Evolutionary conservation across 202 grass and related monocot genomes (phyloP).

Genomic region (Musa balbisiana): DNA sequence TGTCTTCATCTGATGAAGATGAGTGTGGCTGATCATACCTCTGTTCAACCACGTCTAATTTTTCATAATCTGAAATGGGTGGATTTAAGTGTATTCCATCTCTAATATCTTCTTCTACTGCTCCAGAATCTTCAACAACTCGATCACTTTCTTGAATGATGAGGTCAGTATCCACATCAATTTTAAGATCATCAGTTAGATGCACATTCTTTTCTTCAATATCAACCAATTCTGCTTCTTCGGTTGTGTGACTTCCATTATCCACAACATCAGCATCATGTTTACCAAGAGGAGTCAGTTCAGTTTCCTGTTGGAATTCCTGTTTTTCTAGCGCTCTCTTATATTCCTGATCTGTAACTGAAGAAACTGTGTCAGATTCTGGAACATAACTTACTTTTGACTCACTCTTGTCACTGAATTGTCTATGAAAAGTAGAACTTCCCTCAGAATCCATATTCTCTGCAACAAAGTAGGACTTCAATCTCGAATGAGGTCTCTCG

Average conservation of each 20-base stretch:
- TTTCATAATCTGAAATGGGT: constrained; percentile 29
- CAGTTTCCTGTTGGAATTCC: constrained; percentile 21
- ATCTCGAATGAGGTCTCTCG: not conserved
- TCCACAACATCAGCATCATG: constrained; percentile 52
- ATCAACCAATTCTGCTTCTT: constrained; percentile 63
- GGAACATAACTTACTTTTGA: constrained; percentile 53
- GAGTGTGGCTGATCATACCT: constrained; percentile 6
- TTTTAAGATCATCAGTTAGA: constrained; percentile 37
- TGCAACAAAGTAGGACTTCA: constrained; percentile 64
- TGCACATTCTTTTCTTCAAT: constrained; percentile 63
- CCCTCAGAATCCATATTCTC: constrained; percentile 36
- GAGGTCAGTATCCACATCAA: constrained; percentile 37
- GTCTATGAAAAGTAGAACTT: constrained; percentile 55
- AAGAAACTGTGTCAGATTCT: constrained; percentile 46
- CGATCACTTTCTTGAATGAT: constrained; percentile 45
- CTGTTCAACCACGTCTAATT: constrained; percentile 11
- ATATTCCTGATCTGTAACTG: constrained; percentile 42
- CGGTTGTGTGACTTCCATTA: constrained; percentile 57
- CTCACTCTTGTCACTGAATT: constrained; percentile 59
- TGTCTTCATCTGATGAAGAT: not conserved
- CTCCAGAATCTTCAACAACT: constrained; percentile 34
- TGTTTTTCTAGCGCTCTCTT: constrained; percentile 29
- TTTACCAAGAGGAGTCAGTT: constrained; percentile 24
- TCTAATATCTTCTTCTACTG: constrained; percentile 34
- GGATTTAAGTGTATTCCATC: constrained; percentile 26